Conservation (phyloP, 2,329 filamentous ascomycete genomes). For the Arthroderma sp. region DNA sequence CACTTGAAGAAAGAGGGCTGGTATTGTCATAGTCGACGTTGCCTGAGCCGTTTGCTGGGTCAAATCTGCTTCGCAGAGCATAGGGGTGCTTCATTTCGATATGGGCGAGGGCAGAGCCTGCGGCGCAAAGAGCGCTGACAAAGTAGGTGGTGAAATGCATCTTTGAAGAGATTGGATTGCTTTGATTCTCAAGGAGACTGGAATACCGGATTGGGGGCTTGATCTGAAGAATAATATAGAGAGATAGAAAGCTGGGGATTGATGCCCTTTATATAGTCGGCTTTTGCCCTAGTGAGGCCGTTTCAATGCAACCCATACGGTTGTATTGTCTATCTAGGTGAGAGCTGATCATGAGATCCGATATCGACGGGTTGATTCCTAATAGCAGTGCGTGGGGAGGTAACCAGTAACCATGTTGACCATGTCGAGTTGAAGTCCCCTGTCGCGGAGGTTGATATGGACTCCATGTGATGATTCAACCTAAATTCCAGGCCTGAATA, state of each 20-base stretch:
- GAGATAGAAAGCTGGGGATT: not conserved
- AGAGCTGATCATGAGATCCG: not conserved
- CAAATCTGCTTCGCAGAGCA: conserved; percentile 38
- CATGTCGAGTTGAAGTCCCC: too few species aligned
- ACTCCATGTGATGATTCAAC: too few species aligned
- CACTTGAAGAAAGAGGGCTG: conserved; percentile 44
- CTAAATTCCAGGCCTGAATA: too few species aligned
- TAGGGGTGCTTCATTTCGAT: conserved; percentile 45
- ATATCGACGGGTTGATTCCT: too few species aligned
- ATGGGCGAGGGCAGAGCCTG: conserved; percentile 23
- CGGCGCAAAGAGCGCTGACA: conserved; percentile 3
- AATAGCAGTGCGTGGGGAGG: too few species aligned
- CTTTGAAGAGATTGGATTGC: conserved; percentile 7
- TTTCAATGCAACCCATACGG: not conserved
- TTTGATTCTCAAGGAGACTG: conserved; percentile 22
- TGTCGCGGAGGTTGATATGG: too few species aligned
- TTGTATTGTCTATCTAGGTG: not conserved
- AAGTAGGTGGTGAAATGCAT: conserved; percentile 6
- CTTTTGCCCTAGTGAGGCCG: not conserved
- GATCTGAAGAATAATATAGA: not conserved
- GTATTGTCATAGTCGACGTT: conserved; percentile 60
- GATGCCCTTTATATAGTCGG: not conserved
- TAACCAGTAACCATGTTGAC: too few species aligned
- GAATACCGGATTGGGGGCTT: not conserved
- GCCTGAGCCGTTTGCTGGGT: conserved; percentile 28